Evolutionary conservation across 2,329 filamentous ascomycete species (phyloP), one percentile per base, ranked within the genome.

Genomic region (Lasiodiplodia citricola): DNA sequence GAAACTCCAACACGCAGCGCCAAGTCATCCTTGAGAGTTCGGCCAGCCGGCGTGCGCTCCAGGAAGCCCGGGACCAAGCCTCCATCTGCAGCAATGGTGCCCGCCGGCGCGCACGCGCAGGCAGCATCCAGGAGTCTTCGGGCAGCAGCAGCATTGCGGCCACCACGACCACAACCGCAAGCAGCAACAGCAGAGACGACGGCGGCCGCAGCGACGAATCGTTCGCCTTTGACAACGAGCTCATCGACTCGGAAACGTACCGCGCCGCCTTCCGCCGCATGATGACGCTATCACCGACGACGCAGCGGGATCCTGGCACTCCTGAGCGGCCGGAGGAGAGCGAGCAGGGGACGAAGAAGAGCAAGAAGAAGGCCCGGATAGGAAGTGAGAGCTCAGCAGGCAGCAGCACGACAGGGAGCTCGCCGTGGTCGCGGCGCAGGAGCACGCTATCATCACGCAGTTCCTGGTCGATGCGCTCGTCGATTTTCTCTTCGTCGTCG

Each of bases 171-270:
- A 28, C 31, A 16, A 14, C 25, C 10, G 54, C 11, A 14, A 31
- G 14, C 31, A 47, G 11, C 44, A 62, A 38, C 5, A 62, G 37
- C 37, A 47, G 35, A 21, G 21, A 23, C 21, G 41, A 11, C 16
- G n/a, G 8, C 25, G 23, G 25, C 7, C 7, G 14, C 7, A 25
- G 13, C 18, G 57, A 25, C 14, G 23, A n/a, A 3, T 51, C 60
- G 25, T 64, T 64, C 50, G 8, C 44, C 25, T 64, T 64, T 16
- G 41, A 64, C 47, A n/a, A 51, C 25, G 41, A 64, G 21, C 35
- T 64, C 2, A 21, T 64, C 44, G 60, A 52, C 7, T 64, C 60
- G n/a, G 60, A n/a, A 10, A 35, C 60, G 18, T 64, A 64, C 18
- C 41, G 28, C 6, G 60, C 23, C 7, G 23, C 60, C 5, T 64